These are phyloP conservation scores for Mycocentrospora acerina DNA, from an alignment of 2,329 filamentous ascomycete species.

Conservation along the genomic window DNA sequence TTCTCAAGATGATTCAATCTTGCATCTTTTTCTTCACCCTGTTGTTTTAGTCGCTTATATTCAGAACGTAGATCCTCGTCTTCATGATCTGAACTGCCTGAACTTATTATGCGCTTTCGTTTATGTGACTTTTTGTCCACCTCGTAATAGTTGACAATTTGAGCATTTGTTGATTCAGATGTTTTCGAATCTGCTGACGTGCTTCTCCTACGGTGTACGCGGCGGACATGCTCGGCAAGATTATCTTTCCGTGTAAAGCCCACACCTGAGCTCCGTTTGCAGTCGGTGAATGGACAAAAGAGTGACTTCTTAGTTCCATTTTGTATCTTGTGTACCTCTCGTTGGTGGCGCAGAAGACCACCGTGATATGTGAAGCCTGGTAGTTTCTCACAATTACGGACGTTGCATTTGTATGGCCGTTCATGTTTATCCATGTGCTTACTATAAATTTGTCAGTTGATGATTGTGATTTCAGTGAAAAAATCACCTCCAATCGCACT, in stretches of 20 bases:
- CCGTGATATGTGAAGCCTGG: constrained; percentile 95
- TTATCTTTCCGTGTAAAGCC: constrained; percentile 95
- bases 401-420: constrained; percentile 82
- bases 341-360: constrained; percentile 83
- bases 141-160: constrained; percentile 22
- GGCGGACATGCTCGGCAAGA: constrained; percentile 85
- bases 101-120: constrained; percentile 35
- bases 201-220: constrained; percentile 65
- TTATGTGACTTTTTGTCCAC: constrained; percentile 32
- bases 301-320: constrained; percentile 84
- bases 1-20: constrained; percentile 39
- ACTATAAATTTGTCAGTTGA: constrained; percentile 49
- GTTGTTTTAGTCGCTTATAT: constrained; percentile 43
- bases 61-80: constrained; percentile 42
- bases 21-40: constrained; percentile 46
- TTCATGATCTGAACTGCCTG: constrained; percentile 21
- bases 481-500: constrained; percentile 92
- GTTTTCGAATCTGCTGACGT: constrained; percentile 36
- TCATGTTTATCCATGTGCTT: constrained; percentile 99
- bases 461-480: constrained; percentile 20
- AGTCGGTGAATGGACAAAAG: constrained; percentile 82
- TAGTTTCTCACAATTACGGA: constrained; percentile 81
- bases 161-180: constrained; percentile 28
- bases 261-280: constrained; percentile 84
- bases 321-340: constrained; percentile 90